Evolutionary conservation across 805 yeast genomes (phyloP), one percentile per base, ranked within the genome.

Genomic region (Starmerella scarabaei): DNA sequence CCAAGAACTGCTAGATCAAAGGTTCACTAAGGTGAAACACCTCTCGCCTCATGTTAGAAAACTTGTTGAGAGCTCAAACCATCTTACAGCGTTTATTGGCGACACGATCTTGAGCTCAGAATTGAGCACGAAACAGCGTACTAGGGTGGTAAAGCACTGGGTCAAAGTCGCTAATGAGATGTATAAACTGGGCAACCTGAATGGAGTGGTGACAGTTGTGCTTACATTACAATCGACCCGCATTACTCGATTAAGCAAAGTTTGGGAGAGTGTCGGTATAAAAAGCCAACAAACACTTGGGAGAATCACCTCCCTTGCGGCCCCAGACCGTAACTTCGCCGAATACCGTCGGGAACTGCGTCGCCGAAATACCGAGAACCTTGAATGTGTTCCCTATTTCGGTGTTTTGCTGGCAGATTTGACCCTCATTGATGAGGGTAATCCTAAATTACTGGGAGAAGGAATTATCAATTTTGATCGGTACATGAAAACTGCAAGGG

Each of bases 391-490:
- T 7, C 65, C 65, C 2, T 61, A 57, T 43, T 40, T 61, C 7
- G 65, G 65, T 3, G 45, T 60, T 3, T 52, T 53, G 30, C 50
- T 59, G 6, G 49, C 59, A n/a, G 65, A 61, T 32, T 41, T 61
- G 33, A 58, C 60, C 14, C 53, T 61, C 32, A 49, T 58, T 24
- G 61, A 55, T 32, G 65, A 61, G 42, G 65, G 65, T 21, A 61
- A 59, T 40, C 54, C 61, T 14, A 49, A 49, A 21, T 16, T 21
- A n/a, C 36, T 52, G 30, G 37, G 35, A 1, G 51, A 55, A 20
- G n/a, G 17, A 12, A 7, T 32, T 4, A 53, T 61, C 45, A 61
- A 61, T 40, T 54, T 61, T 31, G 65, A 61, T 36, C 51, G 62
- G 26, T 59, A 58, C 41, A 43, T 49, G 30, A 50, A 59, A n/a